These are phyloP conservation scores for Bipolaris oryzae DNA, from an alignment of 2,329 filamentous ascomycete genomes.

Conservation along the genomic window DNA sequence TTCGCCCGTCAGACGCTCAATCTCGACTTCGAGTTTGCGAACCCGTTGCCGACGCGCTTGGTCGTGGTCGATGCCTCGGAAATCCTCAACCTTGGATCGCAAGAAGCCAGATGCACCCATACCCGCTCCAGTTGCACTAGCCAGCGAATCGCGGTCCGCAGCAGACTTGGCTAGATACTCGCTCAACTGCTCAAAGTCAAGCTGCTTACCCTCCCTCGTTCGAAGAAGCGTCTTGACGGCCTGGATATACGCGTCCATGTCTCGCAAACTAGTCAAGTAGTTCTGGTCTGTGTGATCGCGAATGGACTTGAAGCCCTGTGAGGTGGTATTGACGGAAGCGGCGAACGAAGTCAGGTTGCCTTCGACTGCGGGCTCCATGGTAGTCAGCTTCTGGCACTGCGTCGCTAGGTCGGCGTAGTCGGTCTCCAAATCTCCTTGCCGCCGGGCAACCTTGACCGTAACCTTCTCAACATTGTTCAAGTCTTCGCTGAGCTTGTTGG, in stretches of 20 bases:
- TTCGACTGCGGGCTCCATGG: slow-evolving; percentile 86
- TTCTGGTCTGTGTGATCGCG: slow-evolving; percentile 94
- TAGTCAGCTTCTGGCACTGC: slow-evolving; percentile 92
- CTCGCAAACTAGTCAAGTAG: slow-evolving; percentile 87
- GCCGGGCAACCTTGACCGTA: slow-evolving; percentile 84
- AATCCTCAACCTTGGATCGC: slow-evolving; percentile 93
- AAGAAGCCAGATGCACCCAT: slow-evolving; percentile 85
- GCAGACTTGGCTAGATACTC: slow-evolving; percentile 95
- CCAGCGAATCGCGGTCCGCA: slow-evolving; percentile 80
- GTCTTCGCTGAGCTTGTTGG: slow-evolving; percentile 90
- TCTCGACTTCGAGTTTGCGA: slow-evolving; percentile 87
- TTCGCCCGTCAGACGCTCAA: slow-evolving; percentile 84
- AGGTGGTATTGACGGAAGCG: slow-evolving; percentile 81
- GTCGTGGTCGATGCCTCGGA: slow-evolving; percentile 95
- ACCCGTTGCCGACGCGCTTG: slow-evolving; percentile 84
- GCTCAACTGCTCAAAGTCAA: slow-evolving; percentile 94
- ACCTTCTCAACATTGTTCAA: slow-evolving; percentile 93
- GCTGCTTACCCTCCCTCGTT: slow-evolving; percentile 93
- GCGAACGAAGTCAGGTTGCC: slow-evolving; percentile 83
- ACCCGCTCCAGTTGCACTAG: slow-evolving; percentile 67
- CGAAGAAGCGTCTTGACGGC: slow-evolving; percentile 88
- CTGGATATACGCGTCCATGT: slow-evolving; percentile 95
- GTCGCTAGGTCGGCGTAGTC: slow-evolving; percentile 90
- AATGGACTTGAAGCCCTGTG: slow-evolving; percentile 75
- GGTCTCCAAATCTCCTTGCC: slow-evolving; percentile 83